Conservation (phyloP, 1,284 basidiomycete genomes). For the Amylostereum areolatum region DNA sequence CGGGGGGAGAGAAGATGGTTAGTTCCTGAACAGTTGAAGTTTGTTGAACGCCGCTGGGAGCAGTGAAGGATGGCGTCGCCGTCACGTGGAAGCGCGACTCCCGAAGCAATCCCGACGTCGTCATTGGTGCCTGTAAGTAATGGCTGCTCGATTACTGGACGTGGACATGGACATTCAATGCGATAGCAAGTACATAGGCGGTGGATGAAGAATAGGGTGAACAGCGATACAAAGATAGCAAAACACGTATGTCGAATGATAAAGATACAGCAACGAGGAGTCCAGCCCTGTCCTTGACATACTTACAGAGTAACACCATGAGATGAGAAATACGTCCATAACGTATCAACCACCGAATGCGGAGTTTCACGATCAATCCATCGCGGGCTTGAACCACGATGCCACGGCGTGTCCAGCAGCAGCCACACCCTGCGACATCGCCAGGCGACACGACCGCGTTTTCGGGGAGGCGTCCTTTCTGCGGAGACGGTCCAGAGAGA, state of each 20-base stretch:
- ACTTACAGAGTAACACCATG: too few species aligned
- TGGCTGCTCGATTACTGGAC: too few species aligned
- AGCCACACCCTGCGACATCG: neutral
- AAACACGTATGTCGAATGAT: neutral
- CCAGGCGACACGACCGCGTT: neutral
- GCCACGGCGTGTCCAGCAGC: neutral
- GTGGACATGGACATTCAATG: too few species aligned
- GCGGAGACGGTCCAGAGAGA: neutral
- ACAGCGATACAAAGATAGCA: neutral
- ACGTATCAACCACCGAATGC: neutral
- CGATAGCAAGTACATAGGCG: too few species aligned
- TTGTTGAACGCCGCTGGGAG: neutral
- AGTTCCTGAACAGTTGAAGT: neutral
- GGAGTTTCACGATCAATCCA: neutral
- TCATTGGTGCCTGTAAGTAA: too few species aligned
- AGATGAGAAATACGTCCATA: neutral
- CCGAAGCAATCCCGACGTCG: too few species aligned
- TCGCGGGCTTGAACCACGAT: neutral
- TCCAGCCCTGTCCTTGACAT: too few species aligned
- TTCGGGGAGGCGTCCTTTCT: neutral
- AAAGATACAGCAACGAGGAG: neutral
- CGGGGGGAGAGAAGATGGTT: conserved; percentile 2
- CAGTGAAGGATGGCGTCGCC: too few species aligned
- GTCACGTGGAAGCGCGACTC: too few species aligned
- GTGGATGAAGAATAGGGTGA: neutral